phyloP scores from a whole-genome alignment of 306 rosid species.

The Albizia julibrissin region DNA sequence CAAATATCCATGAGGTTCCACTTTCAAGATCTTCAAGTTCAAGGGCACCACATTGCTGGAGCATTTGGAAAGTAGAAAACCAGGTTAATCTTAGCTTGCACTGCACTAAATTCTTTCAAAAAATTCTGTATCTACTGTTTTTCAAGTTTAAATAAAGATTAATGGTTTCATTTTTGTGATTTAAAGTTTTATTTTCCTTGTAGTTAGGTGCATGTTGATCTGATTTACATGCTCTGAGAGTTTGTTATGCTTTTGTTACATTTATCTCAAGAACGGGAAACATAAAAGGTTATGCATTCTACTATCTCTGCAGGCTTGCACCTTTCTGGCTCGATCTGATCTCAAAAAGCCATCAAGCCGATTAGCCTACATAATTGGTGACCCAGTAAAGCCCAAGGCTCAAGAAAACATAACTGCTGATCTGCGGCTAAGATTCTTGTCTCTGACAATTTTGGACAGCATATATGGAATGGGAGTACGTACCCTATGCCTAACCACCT shows the following conservation, averaged over 20 bases:
- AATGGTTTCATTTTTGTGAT: background rate
- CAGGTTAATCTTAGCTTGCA: conserved; percentile 53
- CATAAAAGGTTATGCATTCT: background rate
- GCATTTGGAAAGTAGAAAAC: conserved; percentile 97
- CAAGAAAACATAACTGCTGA: conserved; percentile 89
- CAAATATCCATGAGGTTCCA: conserved; percentile 78
- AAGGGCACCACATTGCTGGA: conserved; percentile 85
- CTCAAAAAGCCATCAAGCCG: conserved; percentile 79
- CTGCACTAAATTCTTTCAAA: background rate
- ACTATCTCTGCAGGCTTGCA: conserved; percentile 71
- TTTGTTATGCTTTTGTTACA: conserved; percentile 15
- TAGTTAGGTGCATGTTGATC: conserved; percentile 3
- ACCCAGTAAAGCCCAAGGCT: conserved; percentile 81
- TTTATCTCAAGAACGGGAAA: background rate
- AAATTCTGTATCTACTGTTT: conserved; percentile 8
- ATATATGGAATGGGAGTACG: conserved; percentile 80
- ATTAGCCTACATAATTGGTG: conserved; percentile 83
- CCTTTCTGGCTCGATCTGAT: conserved; percentile 93
- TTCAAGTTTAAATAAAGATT: background rate
- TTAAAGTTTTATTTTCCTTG: conserved; percentile 5
- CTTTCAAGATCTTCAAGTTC: conserved; percentile 85
- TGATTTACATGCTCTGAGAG: conserved; percentile 11
- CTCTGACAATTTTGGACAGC: conserved; percentile 90
- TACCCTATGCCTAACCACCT: conserved; percentile 33
- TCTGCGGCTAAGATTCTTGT: conserved; percentile 79